phyloP scores from a whole-genome alignment of 2,329 filamentous ascomycete genomes.

The Ascochyta rabiei region DNA sequence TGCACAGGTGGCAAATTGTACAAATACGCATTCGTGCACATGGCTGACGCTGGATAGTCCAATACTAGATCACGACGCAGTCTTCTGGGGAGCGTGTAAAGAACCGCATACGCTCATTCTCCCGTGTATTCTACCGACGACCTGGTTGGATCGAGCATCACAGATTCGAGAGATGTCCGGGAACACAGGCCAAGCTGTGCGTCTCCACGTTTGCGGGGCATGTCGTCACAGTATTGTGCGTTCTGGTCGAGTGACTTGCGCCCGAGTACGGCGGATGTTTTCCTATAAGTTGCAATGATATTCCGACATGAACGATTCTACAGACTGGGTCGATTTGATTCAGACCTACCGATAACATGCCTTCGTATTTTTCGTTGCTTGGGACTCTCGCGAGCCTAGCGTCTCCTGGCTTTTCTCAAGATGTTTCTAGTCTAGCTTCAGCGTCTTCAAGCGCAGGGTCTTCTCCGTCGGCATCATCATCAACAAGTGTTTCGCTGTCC shows the following conservation, averaged over 20 bases:
- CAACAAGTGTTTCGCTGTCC: neutral
- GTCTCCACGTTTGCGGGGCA: conserved; percentile 5
- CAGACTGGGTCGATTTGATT: neutral
- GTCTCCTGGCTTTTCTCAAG: neutral
- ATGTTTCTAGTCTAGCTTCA: neutral
- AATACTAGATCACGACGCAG: too few relatives aligned
- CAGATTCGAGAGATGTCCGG: neutral
- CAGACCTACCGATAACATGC: neutral
- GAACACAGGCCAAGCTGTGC: conserved; percentile 1
- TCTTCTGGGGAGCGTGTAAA: neutral
- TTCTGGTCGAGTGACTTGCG: neutral
- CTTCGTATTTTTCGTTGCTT: neutral
- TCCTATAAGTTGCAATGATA: neutral
- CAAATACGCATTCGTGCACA: too few relatives aligned
- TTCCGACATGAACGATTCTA: too few relatives aligned
- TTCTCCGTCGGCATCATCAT: neutral
- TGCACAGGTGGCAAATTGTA: neutral
- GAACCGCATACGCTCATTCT: neutral
- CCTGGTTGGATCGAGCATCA: neutral
- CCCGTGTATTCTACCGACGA: conserved; percentile 6
- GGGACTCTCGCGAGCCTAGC: neutral
- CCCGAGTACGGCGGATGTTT: neutral
- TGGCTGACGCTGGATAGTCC: too few relatives aligned
- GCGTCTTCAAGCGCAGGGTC: neutral
- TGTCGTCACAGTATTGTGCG: conserved; percentile 5